A percentile compares a stretch with the other conserved stretches of the same genome.
Conservation (phyloP, 176 grass and related monocot genomes). For the Rhynchospora breviuscula region DNA sequence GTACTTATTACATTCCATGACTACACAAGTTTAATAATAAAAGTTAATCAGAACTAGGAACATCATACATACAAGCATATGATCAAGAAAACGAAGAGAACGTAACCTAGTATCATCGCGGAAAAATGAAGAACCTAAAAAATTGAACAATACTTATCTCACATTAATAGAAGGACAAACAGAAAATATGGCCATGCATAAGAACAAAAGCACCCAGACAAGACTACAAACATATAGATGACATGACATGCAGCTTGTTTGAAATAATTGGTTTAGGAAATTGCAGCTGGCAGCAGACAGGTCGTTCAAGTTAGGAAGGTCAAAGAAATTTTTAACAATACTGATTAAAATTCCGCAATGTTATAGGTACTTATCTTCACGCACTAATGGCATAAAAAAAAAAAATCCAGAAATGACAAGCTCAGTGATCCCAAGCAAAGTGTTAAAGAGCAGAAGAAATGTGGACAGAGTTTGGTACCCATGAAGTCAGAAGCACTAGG, state of each 20-base stretch:
- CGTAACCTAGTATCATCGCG: slow-evolving; percentile 90
- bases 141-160: slow-evolving; percentile 7
- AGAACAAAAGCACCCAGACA: background rate
- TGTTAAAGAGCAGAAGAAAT: background rate
- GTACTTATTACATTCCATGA: background rate
- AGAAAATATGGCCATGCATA: slow-evolving; percentile 2
- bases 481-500: slow-evolving; percentile 87
- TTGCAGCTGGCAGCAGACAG: too few relatives aligned
- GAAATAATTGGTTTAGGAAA: background rate
- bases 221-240: background rate
- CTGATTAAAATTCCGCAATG: background rate
- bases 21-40: background rate
- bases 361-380: background rate
- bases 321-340: background rate
- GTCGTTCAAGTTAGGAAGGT: background rate
- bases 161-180: background rate
- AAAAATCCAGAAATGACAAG: background rate
- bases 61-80: slow-evolving; percentile 78
- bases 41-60: background rate
- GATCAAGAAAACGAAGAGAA: slow-evolving; percentile 98
- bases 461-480: slow-evolving; percentile 31
- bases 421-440: background rate
- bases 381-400: background rate
- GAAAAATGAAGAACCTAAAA: slow-evolving; percentile 94
- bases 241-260: background rate